Evolutionary conservation across 352 stramenopile genomes (phyloP), one percentile per base, ranked within the genome.

Genomic region (Pythium volutum): DNA sequence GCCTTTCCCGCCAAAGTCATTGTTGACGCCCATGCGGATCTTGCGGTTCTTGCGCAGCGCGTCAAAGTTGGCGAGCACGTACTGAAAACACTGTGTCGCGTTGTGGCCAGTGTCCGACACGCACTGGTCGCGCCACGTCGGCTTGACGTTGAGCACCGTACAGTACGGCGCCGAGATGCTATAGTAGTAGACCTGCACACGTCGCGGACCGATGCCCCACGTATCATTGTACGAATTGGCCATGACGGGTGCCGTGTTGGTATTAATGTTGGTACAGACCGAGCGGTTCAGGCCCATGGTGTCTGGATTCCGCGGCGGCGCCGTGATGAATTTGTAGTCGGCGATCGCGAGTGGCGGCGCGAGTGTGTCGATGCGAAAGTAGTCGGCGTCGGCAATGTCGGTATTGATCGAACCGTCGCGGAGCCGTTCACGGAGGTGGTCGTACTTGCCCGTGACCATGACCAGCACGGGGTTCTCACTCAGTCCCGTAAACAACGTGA

Each of bases 1-100:
- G 10, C 79, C 79, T 11, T 52, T 48, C 11, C 45, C 55, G 2
- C 79, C 79, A 26, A 81, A 79, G 29, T 86, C 79, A 18, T 59
- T 65, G 11, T 67, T 57, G 4, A 75, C 43, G 12, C 62, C 75
- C 7, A 62, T 71, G 52, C 81, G 76, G 31, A 79, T 70, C 26
- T 51, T 29, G 3, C 68, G 68, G 23, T 79, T 62, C 2, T 71
- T 39, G 2, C 57, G 57, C 16, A 88, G 62, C 4, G 55, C 15
- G 1, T 77, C 64, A 31, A 84, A 88, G 27, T 82, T 69, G 41
- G 74, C 66, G 11, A 84, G 54, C 12, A 88, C 79, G 48, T 79
- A 78, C 25, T 71, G 54, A 27, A 85, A 61, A 26, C 75, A 86
- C 6, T 43, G 45, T 2, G 73, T 71, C 3, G 65, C 67, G 55